Evolutionary conservation across 148 eudicot genomes (phyloP), one percentile per base, ranked within the genome.

Genomic region (Rhododendron henanense): DNA sequence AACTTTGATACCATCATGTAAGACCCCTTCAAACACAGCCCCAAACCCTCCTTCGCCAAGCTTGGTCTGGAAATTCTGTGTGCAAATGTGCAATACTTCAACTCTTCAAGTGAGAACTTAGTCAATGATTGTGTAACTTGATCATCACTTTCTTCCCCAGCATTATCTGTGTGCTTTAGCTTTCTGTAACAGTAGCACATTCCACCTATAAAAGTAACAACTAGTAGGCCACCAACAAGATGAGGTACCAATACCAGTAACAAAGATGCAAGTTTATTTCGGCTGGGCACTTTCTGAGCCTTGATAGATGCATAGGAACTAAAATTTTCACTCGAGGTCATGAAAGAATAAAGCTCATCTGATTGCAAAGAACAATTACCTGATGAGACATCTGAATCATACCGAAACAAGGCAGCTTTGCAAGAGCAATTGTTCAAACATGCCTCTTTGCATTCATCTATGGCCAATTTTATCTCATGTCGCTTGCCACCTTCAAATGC

Each of bases 21-120:
- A 41, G 3, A 55, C 82, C 19, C 87, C 87, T 35, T 88, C 85
- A 48, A 81, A 88, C 61, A 88, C 87, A 23, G 85, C 35, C 63
- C 89, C 89, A 55, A 88, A 88, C 16, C 89, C 89, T 81, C 89
- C 87, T 71, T 79, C 35, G 10, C 89, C 89, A 76, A 88, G 87
- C 79, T 65, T 85, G 23, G 10, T 85, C 67, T 78, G 45, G 33
- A 88, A 88, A 31, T 88, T 71, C n/a, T 48, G n/a, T 16, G 87
- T 88, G 44, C 74, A 74, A 23, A 16, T 16, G 87, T 88, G 44
- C 74, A 74, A 23, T 61, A 21, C 13, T 77, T 82, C 33, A 88
- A 41, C 0, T 65, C 33, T 76, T 75, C 83, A 82, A 74, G 76
- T 16, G 89, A 88, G 71, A 88, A 76, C 37, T 80, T 71, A 15